phyloP scores from a whole-genome alignment of 768 basidiomycete genomes.

The Kwoniella mangroviensis region DNA sequence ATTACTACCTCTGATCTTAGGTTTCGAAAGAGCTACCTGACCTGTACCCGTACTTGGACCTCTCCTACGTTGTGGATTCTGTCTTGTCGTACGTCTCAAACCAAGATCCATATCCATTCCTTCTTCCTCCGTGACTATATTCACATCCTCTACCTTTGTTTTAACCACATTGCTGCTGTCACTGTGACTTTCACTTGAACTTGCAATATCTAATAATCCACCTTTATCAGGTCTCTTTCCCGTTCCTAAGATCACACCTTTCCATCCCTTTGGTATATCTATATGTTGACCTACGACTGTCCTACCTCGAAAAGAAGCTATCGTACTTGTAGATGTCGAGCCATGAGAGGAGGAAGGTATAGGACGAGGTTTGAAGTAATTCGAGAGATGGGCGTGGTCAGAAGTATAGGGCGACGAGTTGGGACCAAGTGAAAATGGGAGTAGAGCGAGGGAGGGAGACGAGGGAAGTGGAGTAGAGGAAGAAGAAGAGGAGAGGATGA shows the following conservation, averaged over 20 bases:
- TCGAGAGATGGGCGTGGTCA: conserved; percentile 21
- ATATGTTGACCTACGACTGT: conserved; percentile 43
- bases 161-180: not conserved
- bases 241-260: conserved; percentile 34
- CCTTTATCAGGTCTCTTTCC: conserved; percentile 32
- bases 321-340: not conserved
- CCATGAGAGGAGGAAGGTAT: not conserved
- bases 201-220: conserved; percentile 15
- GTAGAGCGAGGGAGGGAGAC: conserved; percentile 35
- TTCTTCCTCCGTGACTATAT: not conserved
- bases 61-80: conserved; percentile 3
- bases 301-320: conserved; percentile 46
- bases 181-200: not conserved
- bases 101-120: not conserved
- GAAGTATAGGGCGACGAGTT: conserved; percentile 28
- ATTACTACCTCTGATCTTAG: conserved; percentile 23
- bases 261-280: conserved; percentile 38
- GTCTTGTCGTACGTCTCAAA: conserved; percentile 22
- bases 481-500: conserved; percentile 12
- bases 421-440: conserved; percentile 48
- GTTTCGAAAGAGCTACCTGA: conserved; percentile 43
- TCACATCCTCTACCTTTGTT: not conserved
- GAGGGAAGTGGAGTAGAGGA: conserved; percentile 24
- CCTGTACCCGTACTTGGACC: conserved; percentile 29
- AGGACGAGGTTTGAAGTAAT: conserved; percentile 43